Evolutionary conservation across 2,329 filamentous ascomycete genomes (phyloP).

Genomic region (Alternaria novae-zelandiae): DNA sequence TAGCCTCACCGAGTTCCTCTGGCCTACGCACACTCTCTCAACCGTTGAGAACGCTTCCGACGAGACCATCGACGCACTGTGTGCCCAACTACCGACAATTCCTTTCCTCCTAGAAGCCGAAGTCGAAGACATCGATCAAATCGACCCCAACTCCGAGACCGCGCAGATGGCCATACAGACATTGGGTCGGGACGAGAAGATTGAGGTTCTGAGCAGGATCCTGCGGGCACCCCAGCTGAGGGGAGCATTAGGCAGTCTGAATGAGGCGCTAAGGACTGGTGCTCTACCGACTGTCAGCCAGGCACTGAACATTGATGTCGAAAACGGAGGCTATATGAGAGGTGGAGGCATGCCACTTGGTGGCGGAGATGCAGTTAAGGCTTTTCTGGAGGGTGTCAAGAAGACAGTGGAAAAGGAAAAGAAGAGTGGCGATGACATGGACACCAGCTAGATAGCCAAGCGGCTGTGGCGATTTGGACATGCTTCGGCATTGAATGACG

Average conservation of each 20-base stretch:
- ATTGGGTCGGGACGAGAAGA: slow-evolving; percentile 78
- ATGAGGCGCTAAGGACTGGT: slow-evolving; percentile 86
- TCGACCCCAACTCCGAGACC: slow-evolving; percentile 71
- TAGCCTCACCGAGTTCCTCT: slow-evolving; percentile 83
- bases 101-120: slow-evolving; percentile 79
- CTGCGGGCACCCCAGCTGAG: slow-evolving; percentile 88
- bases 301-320: slow-evolving; percentile 78
- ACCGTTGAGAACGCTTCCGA: slow-evolving; percentile 72
- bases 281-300: slow-evolving; percentile 89
- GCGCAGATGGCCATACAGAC: slow-evolving; percentile 76
- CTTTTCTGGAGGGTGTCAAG: slow-evolving; percentile 89
- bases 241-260: slow-evolving; percentile 84
- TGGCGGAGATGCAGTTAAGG: slow-evolving; percentile 86
- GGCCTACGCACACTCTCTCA: slow-evolving; percentile 77
- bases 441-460: slow-evolving; percentile 28
- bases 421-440: slow-evolving; percentile 41
- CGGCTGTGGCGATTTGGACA: background rate
- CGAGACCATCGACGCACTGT: slow-evolving; percentile 73
- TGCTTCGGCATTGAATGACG: slow-evolving; percentile 1
- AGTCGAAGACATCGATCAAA: slow-evolving; percentile 63
- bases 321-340: slow-evolving; percentile 81
- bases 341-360: slow-evolving; percentile 83
- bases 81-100: slow-evolving; percentile 78
- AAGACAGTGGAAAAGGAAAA: slow-evolving; percentile 68
- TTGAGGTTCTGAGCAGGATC: slow-evolving; percentile 78